Conservation (phyloP, 1,139 yeast species). For the Protomyces pachydermus region DNA sequence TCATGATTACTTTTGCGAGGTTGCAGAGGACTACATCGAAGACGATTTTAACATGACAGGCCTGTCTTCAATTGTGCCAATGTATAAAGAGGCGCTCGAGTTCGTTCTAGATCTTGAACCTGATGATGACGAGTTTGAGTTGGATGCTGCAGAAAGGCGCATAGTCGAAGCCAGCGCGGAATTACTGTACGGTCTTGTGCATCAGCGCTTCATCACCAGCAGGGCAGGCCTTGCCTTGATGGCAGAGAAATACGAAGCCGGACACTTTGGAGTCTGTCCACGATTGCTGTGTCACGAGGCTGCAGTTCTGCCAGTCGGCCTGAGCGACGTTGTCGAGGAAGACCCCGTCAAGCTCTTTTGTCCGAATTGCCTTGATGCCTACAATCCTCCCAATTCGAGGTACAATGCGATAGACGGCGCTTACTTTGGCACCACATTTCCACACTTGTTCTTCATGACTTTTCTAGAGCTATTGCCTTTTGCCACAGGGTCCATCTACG, state of each 20-base stretch:
- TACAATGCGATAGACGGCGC: conserved; percentile 91
- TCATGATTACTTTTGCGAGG: conserved; percentile 90
- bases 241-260: conserved; percentile 81
- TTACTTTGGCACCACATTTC: conserved; percentile 91
- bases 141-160: conserved; percentile 50
- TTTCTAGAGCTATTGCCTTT: conserved; percentile 61
- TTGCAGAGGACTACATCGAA: conserved; percentile 85
- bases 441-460: conserved; percentile 84
- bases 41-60: conserved; percentile 96
- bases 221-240: conserved; percentile 86
- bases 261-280: conserved; percentile 89
- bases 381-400: conserved; percentile 78
- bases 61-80: conserved; percentile 75
- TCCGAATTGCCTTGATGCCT: conserved; percentile 89
- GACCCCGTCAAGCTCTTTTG: conserved; percentile 90
- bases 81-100: conserved; percentile 86
- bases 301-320: conserved; percentile 86
- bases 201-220: conserved; percentile 83
- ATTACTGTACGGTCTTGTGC: conserved; percentile 84
- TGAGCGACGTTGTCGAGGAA: conserved; percentile 83
- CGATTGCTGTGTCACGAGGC: conserved; percentile 87
- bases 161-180: conserved; percentile 86
- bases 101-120: conserved; percentile 77
- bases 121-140: conserved; percentile 36
- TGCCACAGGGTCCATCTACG: conserved; percentile 11